phyloP scores from a whole-genome alignment of 345 rosid genomes.

The Limnanthes douglasii region DNA sequence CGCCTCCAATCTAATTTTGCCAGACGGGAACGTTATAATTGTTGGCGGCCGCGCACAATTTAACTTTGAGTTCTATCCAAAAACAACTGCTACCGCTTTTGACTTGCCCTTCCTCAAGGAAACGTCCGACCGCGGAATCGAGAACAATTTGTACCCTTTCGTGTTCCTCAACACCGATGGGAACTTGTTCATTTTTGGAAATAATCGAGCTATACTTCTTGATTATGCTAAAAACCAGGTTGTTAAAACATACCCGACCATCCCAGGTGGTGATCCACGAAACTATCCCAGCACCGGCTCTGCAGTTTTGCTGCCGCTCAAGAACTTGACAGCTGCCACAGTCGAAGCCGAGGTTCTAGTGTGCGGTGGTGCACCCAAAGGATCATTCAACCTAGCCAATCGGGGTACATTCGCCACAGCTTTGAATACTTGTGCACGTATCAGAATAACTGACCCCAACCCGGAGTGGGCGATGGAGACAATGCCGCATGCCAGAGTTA shows the following conservation, averaged over 20 bases:
- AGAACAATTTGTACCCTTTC: conserved; percentile 38
- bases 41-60: conserved; percentile 19
- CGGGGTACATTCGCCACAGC: conserved; percentile 5
- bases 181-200: conserved; percentile 33
- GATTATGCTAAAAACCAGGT: conserved; percentile 19
- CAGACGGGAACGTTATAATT: conserved; percentile 18
- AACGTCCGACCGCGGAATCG: conserved; percentile 7
- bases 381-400: conserved; percentile 6
- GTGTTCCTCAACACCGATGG: conserved; percentile 31
- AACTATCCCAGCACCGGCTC: conserved; percentile 46
- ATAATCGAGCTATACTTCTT: conserved; percentile 24
- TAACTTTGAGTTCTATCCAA: conserved; percentile 18
- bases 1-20: conserved; percentile 16
- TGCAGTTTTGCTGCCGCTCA: conserved; percentile 25
- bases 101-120: conserved; percentile 11
- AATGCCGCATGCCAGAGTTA: conserved; percentile 28
- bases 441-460: conserved; percentile 3
- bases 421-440: conserved; percentile 9
- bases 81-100: conserved; percentile 4
- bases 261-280: conserved; percentile 33
- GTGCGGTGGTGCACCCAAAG: conserved; percentile 22
- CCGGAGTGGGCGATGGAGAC: conserved; percentile 18
- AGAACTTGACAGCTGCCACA: neutral
- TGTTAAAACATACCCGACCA: conserved; percentile 21
- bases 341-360: conserved; percentile 18